Base-by-base conservation (phyloP, 169 alveolate genomes). In the Babesia ovata region DNA sequence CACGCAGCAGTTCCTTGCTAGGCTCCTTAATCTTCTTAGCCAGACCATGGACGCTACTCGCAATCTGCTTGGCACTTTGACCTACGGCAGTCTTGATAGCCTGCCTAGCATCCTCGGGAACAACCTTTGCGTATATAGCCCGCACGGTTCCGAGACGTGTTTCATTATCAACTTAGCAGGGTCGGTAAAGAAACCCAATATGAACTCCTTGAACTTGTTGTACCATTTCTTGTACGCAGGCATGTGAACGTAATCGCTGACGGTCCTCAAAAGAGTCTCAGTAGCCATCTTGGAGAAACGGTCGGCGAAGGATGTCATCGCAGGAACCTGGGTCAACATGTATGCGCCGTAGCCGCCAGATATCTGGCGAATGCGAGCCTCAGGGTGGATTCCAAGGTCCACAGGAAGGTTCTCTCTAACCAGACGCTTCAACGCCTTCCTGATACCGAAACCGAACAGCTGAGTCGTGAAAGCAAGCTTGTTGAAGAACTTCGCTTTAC, bases 151-250 rank as follows among this genome's bases (percentile, higher is more conserved):
- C n/a, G n/a, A n/a, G n/a, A n/a, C n/a, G 33, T 19, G 71, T 62
- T 36, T 62, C 45, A 17, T 26, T 62, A 4, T 24, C 21, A 29
- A 42, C 71, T 9, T 42, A 29, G 21, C 29, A 26, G 24, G 39
- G 21, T 56, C 28, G 44, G n/a, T n/a, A n/a, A n/a, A n/a, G n/a
- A n/a, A n/a, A n/a, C n/a, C n/a, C n/a, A n/a, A n/a, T n/a, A n/a
- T 42, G 33, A 75, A 42, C 26, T 21, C 26, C 29, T 52, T 53
- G 19, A 62, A 45, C 21, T 28, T 56, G n/a, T 28, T 52, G 63
- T 52, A 59, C 73, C 73, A 63, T 54, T 56, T 76, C 50, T 58
- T 67, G 65, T 67, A 67, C 76, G 65, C 49, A 4, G 76, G 76
- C 14, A 44, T 42, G 19, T 67, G 17, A 14, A 33, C 58, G 63